phyloP scores from a whole-genome alignment of 1,284 basidiomycete species.

The Moesziomyces parantarcticus region DNA sequence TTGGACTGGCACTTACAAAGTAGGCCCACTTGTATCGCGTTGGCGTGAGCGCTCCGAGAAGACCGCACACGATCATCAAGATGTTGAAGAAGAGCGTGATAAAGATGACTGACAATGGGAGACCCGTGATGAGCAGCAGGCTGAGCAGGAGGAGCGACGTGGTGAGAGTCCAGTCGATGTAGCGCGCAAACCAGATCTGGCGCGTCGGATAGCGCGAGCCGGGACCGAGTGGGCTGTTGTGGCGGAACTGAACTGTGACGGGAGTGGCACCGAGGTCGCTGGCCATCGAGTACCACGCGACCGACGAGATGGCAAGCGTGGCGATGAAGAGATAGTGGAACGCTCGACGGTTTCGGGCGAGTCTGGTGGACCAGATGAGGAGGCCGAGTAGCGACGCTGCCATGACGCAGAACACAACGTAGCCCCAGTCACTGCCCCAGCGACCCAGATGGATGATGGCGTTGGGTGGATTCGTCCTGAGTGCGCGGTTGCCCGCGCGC shows the following conservation, averaged over 20 bases:
- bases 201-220: constrained; percentile 68
- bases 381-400: constrained; percentile 53
- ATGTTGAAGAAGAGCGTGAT: constrained; percentile 72
- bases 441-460: constrained; percentile 54
- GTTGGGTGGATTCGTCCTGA: constrained; percentile 44
- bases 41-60: constrained; percentile 72
- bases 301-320: constrained; percentile 62
- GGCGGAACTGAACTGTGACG: constrained; percentile 71
- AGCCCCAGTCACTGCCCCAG: constrained; percentile 71
- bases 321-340: constrained; percentile 70
- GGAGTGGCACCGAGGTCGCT: constrained; percentile 74
- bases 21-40: constrained; percentile 72
- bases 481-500: constrained; percentile 37
- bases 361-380: constrained; percentile 35
- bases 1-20: constrained; percentile 53
- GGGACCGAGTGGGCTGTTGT: constrained; percentile 50
- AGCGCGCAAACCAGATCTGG: constrained; percentile 72
- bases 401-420: constrained; percentile 67
- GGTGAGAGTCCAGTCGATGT: constrained; percentile 69
- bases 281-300: constrained; percentile 73
- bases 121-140: constrained; percentile 72
- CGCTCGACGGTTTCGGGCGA: constrained; percentile 69
- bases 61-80: constrained; percentile 71
- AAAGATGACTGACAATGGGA: constrained; percentile 73
- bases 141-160: constrained; percentile 73